Evolutionary conservation across 192 early-diverging fungal genomes (phyloP), one percentile per base, ranked within the genome.

Genomic region (Umbelopsis isabellina): DNA sequence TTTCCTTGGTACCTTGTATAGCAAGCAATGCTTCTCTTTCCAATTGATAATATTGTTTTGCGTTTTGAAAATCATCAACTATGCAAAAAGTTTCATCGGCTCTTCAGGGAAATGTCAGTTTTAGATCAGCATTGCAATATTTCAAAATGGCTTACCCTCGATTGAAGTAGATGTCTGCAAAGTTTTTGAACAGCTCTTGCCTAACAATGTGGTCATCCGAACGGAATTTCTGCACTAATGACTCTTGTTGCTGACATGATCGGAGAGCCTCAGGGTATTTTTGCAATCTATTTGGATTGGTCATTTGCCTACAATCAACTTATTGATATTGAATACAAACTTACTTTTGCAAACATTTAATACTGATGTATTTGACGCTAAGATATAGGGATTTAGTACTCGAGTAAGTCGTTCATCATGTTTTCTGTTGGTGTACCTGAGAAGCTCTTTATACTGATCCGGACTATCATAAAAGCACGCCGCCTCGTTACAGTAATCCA

Each of bases 151-250:
- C 22, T 61, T 25, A 70, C 23, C 69, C 68, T 49, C 49, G 48
- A 30, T 50, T 68, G 58, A 71, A 70, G 46, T 71, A 76, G 0
- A 67, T 20, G 15, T 76, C 66, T 9, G 41, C 75, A 23, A 68
- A 52, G 15, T 44, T 25, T 21, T 67, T 76, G 33, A 61, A 76
- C 13, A 52, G 30, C 18, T 22, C 44, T 46, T 76, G 75, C 46
- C 67, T 30, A 13, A 45, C 25, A 47, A 8, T 22, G 22, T 53
- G 5, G 12, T 73, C 66, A 1, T 30, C 44, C 27, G 44, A 18
- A 11, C 20, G 15, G 0, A 49, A 44, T 25, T 50, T 44, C 25
- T 58, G 37, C 22, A 71, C 71, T 2, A 71, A 45, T 9, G n/a
- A 30, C 33, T 71, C 27, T 16, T 67, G 22, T 16, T 50, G 11